Evolutionary conservation across 192 early-diverging fungal genomes (phyloP), one percentile per base, ranked within the genome.

Genomic region (Backusella mclennaniae): DNA sequence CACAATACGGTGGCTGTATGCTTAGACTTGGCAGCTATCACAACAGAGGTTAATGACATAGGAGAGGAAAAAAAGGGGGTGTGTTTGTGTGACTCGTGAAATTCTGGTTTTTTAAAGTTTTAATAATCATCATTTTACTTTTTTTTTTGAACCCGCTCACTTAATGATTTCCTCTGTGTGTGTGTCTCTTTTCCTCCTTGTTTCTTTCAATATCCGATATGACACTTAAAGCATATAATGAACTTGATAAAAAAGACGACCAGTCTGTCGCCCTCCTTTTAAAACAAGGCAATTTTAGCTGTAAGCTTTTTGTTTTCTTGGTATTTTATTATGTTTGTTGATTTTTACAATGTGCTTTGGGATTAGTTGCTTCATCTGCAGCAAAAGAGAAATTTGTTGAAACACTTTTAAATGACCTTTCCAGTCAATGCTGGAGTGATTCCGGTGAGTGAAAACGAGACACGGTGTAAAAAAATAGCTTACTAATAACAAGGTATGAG

Each of bases 1-100:
- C 88, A 84, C 44, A 91, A 75, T 0, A 91, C 85, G 2, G 88
- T 89, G 3, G 88, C 89, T 14, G 88, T 87, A 67, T 91, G 89
- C 35, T 82, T 78, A 5, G 52, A 63, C 14, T 67, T 77, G 8
- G 88, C 76, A 17, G 83, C 77, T 3, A 83, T 76, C n/a, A 87
- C 67, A 38, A 87, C 75, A 2, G 85, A 46, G 19, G 85, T 85
- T 11, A 87, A 74, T 36, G 72, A 56, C 23, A 73, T 21, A 23
- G 5, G 6, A 52, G 17, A n/a, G 1, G 23, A 59, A 59, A 59
- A 59, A 59, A 59, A 59, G 56, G 56, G 56, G 56, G 49, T 39
- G 11, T 44, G 46, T 44, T 12, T 49, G 46, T 49, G 46, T 49
- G 46, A 49, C 46, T 49, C 33, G 33, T 17, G 15, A 17, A 49